Base-by-base conservation (phyloP, 2,329 filamentous ascomycete genomes). In the Colletotrichum sojae region DNA sequence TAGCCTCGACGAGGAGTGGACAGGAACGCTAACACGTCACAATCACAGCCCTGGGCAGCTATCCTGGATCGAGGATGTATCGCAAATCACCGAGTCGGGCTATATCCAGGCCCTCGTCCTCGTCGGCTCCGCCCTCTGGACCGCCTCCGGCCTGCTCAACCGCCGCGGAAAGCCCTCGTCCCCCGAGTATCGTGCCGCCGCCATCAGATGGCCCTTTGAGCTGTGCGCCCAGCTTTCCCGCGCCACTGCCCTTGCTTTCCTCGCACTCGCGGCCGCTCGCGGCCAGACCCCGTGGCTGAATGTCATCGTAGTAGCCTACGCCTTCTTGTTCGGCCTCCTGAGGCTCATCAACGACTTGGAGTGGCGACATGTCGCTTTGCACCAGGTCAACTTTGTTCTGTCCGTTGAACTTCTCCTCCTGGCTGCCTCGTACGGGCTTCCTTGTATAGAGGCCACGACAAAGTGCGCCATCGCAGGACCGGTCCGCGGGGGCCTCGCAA, bases 311-410 rank as follows among this genome's bases (percentile, higher is more conserved):
- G 71, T 82, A 22, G 76, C 75, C 55, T 85, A 86, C 71, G 78
- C 79, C 46, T 82, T 86, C 54, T 22, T 80, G 45, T 73, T 86
- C 5, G 85, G 85, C 25, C 74, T 86, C 22, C 56, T 81, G 27
- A 81, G 85, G 13, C 79, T 85, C 49, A 69, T 78, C 63, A 77
- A 80, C 67, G 76, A 83, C 66, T 69, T 81, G 61, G 76, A 78
- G 71, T 86, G 84, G 83, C 82, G 83, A 20, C 83, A 82, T 73
- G 75, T 81, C 57, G 79, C 81, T 15, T 76, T 87, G 52, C 83
- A 85, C 66, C 85, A 87, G 73, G 77, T 84, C 75, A 87, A 87
- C 75, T 79, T 83, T 67, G 78, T 83, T 48, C 76, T 83, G 54
- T 73, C 76, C n/a, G 73, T 76, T 49, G 74, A 79, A 62, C 72